A percentile compares a stretch with the other conserved stretches of the same genome.
phyloP scores from a whole-genome alignment of 106 monocot species.

The Xerophyta viscosa region DNA sequence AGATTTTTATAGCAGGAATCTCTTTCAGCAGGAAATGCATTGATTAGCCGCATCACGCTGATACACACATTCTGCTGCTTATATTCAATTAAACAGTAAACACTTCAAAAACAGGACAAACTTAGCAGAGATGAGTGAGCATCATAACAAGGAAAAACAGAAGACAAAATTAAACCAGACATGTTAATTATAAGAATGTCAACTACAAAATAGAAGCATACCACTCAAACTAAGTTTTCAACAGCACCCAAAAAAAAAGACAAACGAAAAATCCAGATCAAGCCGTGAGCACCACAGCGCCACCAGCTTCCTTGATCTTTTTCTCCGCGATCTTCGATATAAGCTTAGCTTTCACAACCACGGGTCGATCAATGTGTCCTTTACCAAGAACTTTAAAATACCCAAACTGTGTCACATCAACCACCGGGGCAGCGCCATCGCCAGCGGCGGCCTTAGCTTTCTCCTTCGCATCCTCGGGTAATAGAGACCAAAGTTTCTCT shows the following conservation, averaged over 20 bases:
- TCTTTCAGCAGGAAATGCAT: constrained; percentile 2
- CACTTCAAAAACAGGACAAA: too few relatives aligned
- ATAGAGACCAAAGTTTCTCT: constrained; percentile 42
- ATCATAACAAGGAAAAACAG: too few relatives aligned
- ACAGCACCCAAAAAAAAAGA: too few relatives aligned
- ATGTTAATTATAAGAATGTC: too few relatives aligned
- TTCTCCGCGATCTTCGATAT: constrained; percentile 68
- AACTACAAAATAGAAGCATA: too few relatives aligned
- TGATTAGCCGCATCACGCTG: background rate
- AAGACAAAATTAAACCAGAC: too few relatives aligned
- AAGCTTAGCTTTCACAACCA: constrained; percentile 75
- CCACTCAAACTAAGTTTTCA: too few relatives aligned
- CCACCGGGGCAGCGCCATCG: constrained; percentile 25
- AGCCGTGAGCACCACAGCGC: constrained; percentile 65
- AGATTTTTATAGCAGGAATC: background rate
- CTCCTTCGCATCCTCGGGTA: constrained; percentile 54
- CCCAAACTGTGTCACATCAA: constrained; percentile 78
- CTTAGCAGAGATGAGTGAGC: too few relatives aligned
- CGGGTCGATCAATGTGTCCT: constrained; percentile 32
- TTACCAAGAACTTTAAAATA: too few relatives aligned
- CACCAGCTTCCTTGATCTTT: constrained; percentile 76
- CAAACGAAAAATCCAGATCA: too few relatives aligned
- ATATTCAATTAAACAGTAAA: background rate
- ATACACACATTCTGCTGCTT: background rate
- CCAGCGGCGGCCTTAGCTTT: constrained; percentile 7